Conservation (phyloP, 352 stramenopile species). For the Phytophthora multivora region DNA sequence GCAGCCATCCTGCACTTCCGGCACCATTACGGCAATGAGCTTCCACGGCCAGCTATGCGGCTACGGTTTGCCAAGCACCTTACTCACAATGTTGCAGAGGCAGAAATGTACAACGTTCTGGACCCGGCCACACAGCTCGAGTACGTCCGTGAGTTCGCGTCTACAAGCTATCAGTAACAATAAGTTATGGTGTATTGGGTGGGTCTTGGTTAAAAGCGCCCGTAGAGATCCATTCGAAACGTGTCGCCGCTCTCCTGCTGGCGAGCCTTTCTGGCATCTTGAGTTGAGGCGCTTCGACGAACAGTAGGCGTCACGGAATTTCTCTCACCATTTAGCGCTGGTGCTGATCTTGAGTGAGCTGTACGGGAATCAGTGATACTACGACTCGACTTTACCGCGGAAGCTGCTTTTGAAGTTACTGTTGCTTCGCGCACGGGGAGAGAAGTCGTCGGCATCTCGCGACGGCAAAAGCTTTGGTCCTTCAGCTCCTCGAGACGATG, state of each 20-base stretch:
- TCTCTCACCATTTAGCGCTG: conserved; percentile 7
- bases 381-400: neutral
- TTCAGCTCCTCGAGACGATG: conserved; percentile 19
- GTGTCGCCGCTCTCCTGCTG: conserved; percentile 17
- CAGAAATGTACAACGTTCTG: conserved; percentile 71
- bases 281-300: conserved; percentile 5
- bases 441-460: neutral
- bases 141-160: conserved; percentile 47
- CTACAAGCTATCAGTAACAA: neutral
- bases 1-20: conserved; percentile 50
- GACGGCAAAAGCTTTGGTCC: conserved; percentile 2
- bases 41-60: conserved; percentile 26
- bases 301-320: conserved; percentile 3
- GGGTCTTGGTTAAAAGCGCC: conserved; percentile 25
- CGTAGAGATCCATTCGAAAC: conserved; percentile 42
- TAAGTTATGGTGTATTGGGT: neutral
- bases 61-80: conserved; percentile 54
- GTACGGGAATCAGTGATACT: neutral
- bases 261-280: neutral
- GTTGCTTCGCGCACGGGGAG: neutral
- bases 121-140: conserved; percentile 48
- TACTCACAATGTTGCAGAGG: conserved; percentile 47
- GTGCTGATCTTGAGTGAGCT: conserved; percentile 1
- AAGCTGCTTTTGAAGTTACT: neutral
- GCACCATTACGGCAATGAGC: conserved; percentile 38